phyloP scores from a whole-genome alignment of 345 rosid genomes.

The Arabis alpina region DNA sequence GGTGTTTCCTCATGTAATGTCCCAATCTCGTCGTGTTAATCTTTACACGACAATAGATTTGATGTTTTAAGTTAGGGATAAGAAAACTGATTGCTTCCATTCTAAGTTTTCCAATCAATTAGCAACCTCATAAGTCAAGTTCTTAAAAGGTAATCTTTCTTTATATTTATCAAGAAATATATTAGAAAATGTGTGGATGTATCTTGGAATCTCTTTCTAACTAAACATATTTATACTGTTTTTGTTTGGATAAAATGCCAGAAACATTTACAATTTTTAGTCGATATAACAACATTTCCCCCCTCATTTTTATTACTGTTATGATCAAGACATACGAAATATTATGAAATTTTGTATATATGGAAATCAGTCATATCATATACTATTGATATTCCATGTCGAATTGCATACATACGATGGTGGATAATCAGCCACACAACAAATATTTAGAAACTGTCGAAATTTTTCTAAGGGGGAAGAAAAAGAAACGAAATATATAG shows the following conservation, averaged over 20 bases:
- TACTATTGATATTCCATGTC: not conserved
- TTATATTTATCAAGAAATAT: not conserved
- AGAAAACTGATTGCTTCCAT: slow-evolving; percentile 27
- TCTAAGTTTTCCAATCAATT: slow-evolving; percentile 34
- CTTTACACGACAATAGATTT: slow-evolving; percentile 40
- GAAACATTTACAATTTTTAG: too few relatives aligned
- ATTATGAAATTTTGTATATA: not conserved
- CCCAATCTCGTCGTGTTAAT: slow-evolving; percentile 36
- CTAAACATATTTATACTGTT: not conserved
- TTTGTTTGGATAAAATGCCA: not conserved
- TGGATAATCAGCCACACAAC: slow-evolving; percentile 27
- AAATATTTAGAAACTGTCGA: slow-evolving; percentile 19
- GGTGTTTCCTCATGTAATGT: slow-evolving; percentile 31
- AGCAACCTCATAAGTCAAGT: slow-evolving; percentile 7
- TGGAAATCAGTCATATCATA: not conserved
- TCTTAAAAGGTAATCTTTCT: not conserved
- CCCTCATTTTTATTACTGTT: not conserved
- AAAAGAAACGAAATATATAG: not conserved
- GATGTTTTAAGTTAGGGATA: slow-evolving; percentile 36
- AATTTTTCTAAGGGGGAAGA: not conserved
- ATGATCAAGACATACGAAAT: not conserved
- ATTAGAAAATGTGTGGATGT: slow-evolving; percentile 7
- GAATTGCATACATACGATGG: slow-evolving; percentile 11
- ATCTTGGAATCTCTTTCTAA: not conserved
- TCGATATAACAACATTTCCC: too few relatives aligned